Evolutionary conservation across 2,329 filamentous ascomycete genomes (phyloP), one percentile per base, ranked within the genome.

Genomic region (Ilyonectria destructans): DNA sequence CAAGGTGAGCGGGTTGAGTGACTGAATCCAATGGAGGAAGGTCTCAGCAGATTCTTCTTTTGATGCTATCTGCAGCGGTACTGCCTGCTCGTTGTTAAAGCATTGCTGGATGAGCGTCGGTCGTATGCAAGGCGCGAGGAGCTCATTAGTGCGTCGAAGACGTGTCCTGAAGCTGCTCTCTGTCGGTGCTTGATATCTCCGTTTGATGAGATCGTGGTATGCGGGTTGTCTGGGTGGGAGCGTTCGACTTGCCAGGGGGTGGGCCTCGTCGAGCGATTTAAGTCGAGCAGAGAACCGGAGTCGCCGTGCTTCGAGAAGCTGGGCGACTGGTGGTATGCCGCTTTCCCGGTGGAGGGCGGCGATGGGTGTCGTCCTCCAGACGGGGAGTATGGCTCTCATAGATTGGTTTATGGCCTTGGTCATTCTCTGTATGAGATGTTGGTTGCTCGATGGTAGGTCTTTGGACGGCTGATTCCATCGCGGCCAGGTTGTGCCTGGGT

Each of bases 221-320:
- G 31, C 31, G 19, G 62, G 58, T 60, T 46, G 29, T 12, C 29
- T 17, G 6, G 40, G 57, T 13, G 33, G 66, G 29, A 6, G 43
- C 9, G 65, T 69, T 10, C 58, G 62, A 13, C 54, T 62, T 48
- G 62, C 69, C 7, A 75, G 68, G 26, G 68, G 71, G 43, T 72
- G 67, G 46, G 57, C 48, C 19, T 51, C 37, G 54, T 75, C 65
- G 31, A 73, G 58, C 15, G 64, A 59, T 51, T 65, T 67, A 48
- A 73, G 65, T 43, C 70, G 63, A 17, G 63, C 52, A 3, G 69
- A 68, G 62, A 70, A 67, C 6, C 62, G 26, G 6, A 62, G 19
- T 31, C 67, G 58, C 7, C 58, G 12, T 48, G 49, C 54, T 26
- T 73, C 62, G 12, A 73, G 69, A 3, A 67, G 33, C 29, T n/a